Evolutionary conservation across 164 flowering plant species (phyloP).

Genomic region (Berberis thunbergii): DNA sequence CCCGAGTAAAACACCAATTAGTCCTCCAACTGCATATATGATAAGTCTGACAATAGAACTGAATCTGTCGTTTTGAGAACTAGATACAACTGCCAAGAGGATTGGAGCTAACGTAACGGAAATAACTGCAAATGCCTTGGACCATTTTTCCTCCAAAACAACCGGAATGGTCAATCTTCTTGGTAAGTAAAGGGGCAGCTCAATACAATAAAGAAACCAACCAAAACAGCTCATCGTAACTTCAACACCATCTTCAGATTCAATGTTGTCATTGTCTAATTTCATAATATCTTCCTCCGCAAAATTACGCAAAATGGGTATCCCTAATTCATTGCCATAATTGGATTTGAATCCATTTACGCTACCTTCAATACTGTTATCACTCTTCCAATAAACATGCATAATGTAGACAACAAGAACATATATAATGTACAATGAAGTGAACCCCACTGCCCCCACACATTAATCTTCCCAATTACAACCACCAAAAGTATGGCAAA

Average conservation of each 20-base stretch:
- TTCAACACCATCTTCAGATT: conserved; percentile 1
- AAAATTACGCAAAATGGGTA: conserved; percentile 17
- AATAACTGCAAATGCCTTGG: conserved; percentile 35
- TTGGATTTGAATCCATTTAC: conserved; percentile 3
- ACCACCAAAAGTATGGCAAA: conserved; percentile 27
- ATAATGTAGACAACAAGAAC: conserved; percentile 35
- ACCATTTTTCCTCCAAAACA: conserved; percentile 38
- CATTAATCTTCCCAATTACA: conserved; percentile 34
- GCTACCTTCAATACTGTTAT: conserved; percentile 7
- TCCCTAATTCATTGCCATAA: conserved; percentile 10
- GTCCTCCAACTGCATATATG: conserved; percentile 16
- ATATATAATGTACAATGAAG: conserved; percentile 44
- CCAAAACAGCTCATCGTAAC: conserved; percentile 4
- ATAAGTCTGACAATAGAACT: background rate
- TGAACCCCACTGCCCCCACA: conserved; percentile 45
- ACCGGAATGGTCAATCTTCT: conserved; percentile 44
- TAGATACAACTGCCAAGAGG: conserved; percentile 29
- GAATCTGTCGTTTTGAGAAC: conserved; percentile 9
- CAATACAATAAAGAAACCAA: conserved; percentile 16
- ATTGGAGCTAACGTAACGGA: conserved; percentile 35
- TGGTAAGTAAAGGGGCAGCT: conserved; percentile 35
- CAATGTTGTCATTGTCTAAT: conserved; percentile 4
- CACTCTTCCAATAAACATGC: conserved; percentile 17
- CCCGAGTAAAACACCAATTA: conserved; percentile 24
- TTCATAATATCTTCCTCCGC: conserved; percentile 9